These are phyloP conservation scores for Sarocladiaceae sp. DNA, from an alignment of 2,329 filamentous ascomycete species.

Conservation along the genomic window DNA sequence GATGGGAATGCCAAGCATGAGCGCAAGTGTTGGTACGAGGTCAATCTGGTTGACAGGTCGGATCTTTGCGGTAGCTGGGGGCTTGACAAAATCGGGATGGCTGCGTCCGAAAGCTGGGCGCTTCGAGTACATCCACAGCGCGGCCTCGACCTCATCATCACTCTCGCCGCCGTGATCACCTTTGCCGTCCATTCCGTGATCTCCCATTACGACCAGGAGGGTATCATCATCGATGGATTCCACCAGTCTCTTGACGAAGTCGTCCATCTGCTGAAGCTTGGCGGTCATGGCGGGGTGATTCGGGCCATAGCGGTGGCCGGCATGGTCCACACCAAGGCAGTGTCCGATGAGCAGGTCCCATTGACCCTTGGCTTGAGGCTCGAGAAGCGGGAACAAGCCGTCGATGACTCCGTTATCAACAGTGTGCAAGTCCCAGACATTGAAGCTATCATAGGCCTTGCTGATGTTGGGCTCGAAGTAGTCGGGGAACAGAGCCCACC, in stretches of 20 bases:
- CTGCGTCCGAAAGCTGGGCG: conserved; percentile 76
- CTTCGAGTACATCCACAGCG: conserved; percentile 98
- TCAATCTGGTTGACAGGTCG: conserved; percentile 82
- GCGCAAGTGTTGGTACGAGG: conserved; percentile 81
- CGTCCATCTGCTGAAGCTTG: conserved; percentile 89
- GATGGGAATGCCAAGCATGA: conserved; percentile 85
- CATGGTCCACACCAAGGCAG: conserved; percentile 92
- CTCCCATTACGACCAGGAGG: conserved; percentile 92
- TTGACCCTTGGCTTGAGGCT: conserved; percentile 52
- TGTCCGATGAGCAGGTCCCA: conserved; percentile 98
- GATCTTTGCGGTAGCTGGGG: conserved; percentile 67
- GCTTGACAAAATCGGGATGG: conserved; percentile 48
- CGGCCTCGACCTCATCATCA: conserved; percentile 89
- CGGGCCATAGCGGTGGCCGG: conserved; percentile 91
- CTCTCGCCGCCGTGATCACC: conserved; percentile 98
- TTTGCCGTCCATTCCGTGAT: conserved; percentile 97
- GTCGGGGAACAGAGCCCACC: conserved; percentile 87
- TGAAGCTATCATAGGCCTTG: conserved; percentile 89
- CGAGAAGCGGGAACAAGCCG: conserved; percentile 79
- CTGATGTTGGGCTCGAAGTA: conserved; percentile 87
- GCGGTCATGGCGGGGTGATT: conserved; percentile 86
- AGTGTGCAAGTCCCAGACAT: conserved; percentile 95
- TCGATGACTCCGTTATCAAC: conserved; percentile 93
- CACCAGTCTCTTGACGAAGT: conserved; percentile 66
- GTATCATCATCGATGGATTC: conserved; percentile 74